Base-by-base conservation (phyloP, 2,329 filamentous ascomycete genomes). In the Periconia digitata region DNA sequence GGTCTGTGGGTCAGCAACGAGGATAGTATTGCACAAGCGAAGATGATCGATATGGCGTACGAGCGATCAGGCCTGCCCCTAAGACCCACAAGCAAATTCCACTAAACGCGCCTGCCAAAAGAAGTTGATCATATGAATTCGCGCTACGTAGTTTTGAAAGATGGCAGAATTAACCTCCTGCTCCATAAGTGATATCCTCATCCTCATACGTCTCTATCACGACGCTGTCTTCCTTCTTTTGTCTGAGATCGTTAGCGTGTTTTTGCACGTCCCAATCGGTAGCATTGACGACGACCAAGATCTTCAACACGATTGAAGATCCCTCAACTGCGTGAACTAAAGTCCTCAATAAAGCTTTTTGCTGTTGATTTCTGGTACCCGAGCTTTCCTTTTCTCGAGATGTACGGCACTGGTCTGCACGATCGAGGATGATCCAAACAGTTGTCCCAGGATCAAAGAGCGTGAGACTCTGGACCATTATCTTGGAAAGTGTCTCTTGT, bases 11-110 rank as follows among this genome's bases (percentile, higher is more conserved):
- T 71, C 8, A 53, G 58, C 6, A 47, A 54, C 12, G 60, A 71
- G 42, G 71, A 73, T 20, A 69, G 62, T 27, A 64, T 69, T 22
- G 53, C 40, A 39, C 59, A 71, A 54, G 70, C 72, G 66, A 57
- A 64, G 49, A 51, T 58, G 27, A 64, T 69, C 43, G 71, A 73
- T 57, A 16, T 27, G 32, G 62, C 66, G 7, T 72, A 72, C 54
- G 44, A 62, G 50, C 64, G 64, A 47, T 51, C 56, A 17, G 68
- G 66, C 1, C 50, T 63, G 50, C 46, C 46, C 8, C 4, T 60
- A 8, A 51, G 62, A 35, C 62, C 58, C 29, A 59, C 56, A 21
- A 57, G 51, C 38, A 40, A 54, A 44, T 39, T 10, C 17, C 27
- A 32, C n/a, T n/a, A n/a, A n/a, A n/a, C n/a, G n/a, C n/a, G n/a